Evolutionary conservation across 2,329 filamentous ascomycete species (phyloP), one percentile per base, ranked within the genome.

Genomic region (Colletotrichum agaves): DNA sequence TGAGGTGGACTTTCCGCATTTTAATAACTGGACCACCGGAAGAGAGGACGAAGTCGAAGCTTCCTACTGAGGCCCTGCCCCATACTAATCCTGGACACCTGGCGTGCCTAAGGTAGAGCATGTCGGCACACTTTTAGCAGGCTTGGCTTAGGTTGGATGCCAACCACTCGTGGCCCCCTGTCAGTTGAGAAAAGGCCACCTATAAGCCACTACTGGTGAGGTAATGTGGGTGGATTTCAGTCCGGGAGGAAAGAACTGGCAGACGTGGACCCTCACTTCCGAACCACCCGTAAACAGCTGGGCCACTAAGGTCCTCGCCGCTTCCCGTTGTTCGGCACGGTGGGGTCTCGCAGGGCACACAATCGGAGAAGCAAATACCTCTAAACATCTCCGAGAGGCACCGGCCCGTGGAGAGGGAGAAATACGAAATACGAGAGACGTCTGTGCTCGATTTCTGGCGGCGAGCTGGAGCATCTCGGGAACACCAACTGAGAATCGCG

Each of bases 161-260:
- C 33, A 46, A 55, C 41, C 37, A 41, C 44, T 53, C 21, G 37
- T 43, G 58, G 58, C 23, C 44, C 59, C 37, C 50, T 63, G 59
- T 37, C 17, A 63, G 43, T 52, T 27, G 37, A 37, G 46, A 67
- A 67, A 58, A 67, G 64, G 64, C 60, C 64, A 67, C 64, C 60
- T 67, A 21, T 59, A 63, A 43, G 58, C 27, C 47, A 27, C 27
- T 27, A 6, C 23, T 27, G 33, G 37, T 49, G 17, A 44, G 13
- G 35, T 43, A 50, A 50, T 50, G 47, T 50, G 47, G 52, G 21
- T 57, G 35, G 46, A 31, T 47, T 37, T 19, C 47, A 3, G 5
- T 41, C 61, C 50, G 27, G 50, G 37, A 55, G 41, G 52, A 19
- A 63, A 23, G 52, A 35, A 37, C 27, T 27, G 27, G 27, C 6